Percentiles rank a stretch among this genome's conserved stretches.
phyloP scores from a whole-genome alignment of 1,284 basidiomycete genomes.

The Coniferiporia sulphurascens region DNA sequence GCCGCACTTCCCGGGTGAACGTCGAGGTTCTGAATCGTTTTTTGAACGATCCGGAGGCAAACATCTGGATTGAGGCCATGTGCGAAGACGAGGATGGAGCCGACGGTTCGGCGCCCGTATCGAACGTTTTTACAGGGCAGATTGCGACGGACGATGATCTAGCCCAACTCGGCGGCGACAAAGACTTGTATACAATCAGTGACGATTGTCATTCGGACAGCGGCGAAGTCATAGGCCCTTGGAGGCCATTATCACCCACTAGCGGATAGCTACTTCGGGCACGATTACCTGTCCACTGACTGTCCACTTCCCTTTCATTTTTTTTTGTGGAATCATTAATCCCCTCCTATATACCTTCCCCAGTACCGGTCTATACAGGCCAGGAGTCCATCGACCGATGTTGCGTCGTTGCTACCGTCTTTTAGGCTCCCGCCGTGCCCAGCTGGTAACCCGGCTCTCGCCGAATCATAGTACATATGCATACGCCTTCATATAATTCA shows the following conservation, averaged over 20 bases:
- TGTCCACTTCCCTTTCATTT: too few relatives aligned
- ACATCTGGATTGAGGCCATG: not conserved
- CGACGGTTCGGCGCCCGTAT: not conserved
- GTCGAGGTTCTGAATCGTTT: constrained; percentile 13
- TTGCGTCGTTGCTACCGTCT: too few relatives aligned
- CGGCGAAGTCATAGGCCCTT: constrained; percentile 11
- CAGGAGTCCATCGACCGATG: too few relatives aligned
- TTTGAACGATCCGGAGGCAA: constrained; percentile 10
- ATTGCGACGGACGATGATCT: not conserved
- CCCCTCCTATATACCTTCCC: not conserved
- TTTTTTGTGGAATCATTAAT: not conserved
- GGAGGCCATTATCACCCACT: constrained; percentile 17
- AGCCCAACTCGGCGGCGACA: not conserved
- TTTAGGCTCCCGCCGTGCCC: too few relatives aligned
- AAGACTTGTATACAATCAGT: not conserved
- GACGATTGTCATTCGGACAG: constrained; percentile 1
- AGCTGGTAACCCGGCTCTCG: too few relatives aligned
- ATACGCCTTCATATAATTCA: too few relatives aligned
- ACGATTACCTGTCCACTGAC: too few relatives aligned
- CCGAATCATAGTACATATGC: too few relatives aligned
- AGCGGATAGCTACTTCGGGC: not conserved
- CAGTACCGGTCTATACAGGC: too few relatives aligned
- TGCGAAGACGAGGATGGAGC: constrained; percentile 12
- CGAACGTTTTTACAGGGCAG: not conserved
- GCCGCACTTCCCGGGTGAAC: constrained; percentile 5